Evolutionary conservation across 1,139 yeast species (phyloP).

Genomic region (Blastobotrys arbuscula): DNA sequence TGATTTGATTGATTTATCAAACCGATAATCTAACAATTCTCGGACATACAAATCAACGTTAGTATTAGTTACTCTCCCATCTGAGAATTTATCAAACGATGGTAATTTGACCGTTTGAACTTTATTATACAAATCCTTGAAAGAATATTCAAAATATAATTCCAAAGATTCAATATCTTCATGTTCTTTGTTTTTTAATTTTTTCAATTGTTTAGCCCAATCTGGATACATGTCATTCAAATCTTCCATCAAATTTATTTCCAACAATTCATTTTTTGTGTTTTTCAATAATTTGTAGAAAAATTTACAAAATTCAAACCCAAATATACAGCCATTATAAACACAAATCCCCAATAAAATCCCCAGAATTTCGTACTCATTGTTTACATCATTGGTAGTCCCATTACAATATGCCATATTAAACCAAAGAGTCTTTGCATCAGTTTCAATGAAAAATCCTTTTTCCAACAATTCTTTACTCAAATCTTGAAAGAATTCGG

Average conservation of each 20-base stretch:
- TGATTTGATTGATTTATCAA: slow-evolving; percentile 14
- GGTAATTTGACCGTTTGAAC: slow-evolving; percentile 13
- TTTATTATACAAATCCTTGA: not conserved
- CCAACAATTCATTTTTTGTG: not conserved
- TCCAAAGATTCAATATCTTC: slow-evolving; percentile 12
- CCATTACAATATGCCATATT: slow-evolving; percentile 20
- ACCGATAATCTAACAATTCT: slow-evolving; percentile 17
- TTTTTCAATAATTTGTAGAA: slow-evolving; percentile 21
- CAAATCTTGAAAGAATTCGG: slow-evolving; percentile 27
- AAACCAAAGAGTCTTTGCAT: slow-evolving; percentile 24
- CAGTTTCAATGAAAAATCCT: slow-evolving; percentile 21
- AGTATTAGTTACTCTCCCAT: slow-evolving; percentile 17
- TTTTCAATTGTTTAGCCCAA: slow-evolving; percentile 8
- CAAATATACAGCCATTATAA: slow-evolving; percentile 29
- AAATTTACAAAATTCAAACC: slow-evolving; percentile 22
- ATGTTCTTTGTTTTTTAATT: slow-evolving; percentile 1
- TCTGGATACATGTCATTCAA: slow-evolving; percentile 15
- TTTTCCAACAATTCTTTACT: slow-evolving; percentile 20
- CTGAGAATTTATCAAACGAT: slow-evolving; percentile 11
- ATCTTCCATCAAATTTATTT: slow-evolving; percentile 7
- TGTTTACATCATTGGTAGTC: not conserved
- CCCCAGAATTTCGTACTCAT: slow-evolving; percentile 23
- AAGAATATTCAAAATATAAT: slow-evolving; percentile 16
- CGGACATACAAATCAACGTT: slow-evolving; percentile 18
- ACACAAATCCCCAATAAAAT: slow-evolving; percentile 27